Evolutionary conservation across 2,329 filamentous ascomycete species (phyloP), one percentile per base, ranked within the genome.

Genomic region (Sporothrix brasiliensis): DNA sequence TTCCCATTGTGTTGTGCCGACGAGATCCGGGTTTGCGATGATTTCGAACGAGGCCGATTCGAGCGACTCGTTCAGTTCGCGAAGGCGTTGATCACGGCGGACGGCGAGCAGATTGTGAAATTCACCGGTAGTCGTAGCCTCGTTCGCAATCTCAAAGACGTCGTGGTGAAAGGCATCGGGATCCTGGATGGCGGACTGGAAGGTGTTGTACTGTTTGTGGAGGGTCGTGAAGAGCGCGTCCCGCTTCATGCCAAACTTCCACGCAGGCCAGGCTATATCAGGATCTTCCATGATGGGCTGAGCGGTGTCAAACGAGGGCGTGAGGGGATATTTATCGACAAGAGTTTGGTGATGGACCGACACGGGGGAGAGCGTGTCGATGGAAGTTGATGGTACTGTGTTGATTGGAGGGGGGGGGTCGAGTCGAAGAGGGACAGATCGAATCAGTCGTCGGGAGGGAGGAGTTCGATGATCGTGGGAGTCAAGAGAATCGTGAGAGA

Each of bases 191-290:
- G 83, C 80, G 67, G 84, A 84, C 67, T 83, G 79, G 69, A 88
- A 79, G 63, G 86, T 88, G 79, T 88, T 88, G 79, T 87, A 88
- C 76, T 85, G 83, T 73, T 87, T 84, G 75, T 88, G 85, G 14
- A 88, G 83, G 68, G 83, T 85, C 68, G 83, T 85, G 76, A 84
- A 84, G 78, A 88, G 84, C 75, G 87, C 86, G 70, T 84, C 83
- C 76, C 83, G 83, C 81, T 86, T 87, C 83, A 88, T 83, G 76
- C 85, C 86, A 80, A 88, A 88, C 78, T 88, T 88, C 86, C 86
- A 88, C 75, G 84, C 83, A 56, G 86, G 86, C 86, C 86, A 88
- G 74, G 82, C 80, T 76, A 79, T 81, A 74, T 78, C 81, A 44
- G 81, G 82, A 70, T 87, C 86, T 78, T 88, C 85, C 86, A 88